phyloP scores from a whole-genome alignment of 2,329 filamentous ascomycete species.

The Exophiala xenobiotica region DNA sequence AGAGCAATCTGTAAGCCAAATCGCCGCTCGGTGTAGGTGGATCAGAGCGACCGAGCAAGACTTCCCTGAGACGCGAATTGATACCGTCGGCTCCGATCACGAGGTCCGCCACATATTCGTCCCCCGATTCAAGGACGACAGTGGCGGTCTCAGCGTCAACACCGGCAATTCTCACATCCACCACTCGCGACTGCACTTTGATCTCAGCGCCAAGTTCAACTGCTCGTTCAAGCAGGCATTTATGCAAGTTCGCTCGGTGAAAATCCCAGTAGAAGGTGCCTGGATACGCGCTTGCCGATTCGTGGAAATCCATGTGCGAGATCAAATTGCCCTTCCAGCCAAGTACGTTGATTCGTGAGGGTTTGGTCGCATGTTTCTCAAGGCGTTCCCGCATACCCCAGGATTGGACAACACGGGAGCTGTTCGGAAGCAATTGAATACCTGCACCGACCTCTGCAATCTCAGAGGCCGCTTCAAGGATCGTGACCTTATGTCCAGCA shows the following conservation, averaged over 20 bases:
- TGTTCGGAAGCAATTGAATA: constrained; percentile 40
- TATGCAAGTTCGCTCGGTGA: constrained; percentile 52
- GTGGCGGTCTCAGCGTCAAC: constrained; percentile 30
- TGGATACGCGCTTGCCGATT: constrained; percentile 33
- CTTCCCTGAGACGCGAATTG: constrained; percentile 45
- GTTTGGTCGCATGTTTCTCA: constrained; percentile 33
- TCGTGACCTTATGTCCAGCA: constrained; percentile 26
- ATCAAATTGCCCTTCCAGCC: constrained; percentile 30
- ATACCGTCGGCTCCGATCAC: constrained; percentile 52
- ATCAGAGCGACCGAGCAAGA: constrained; percentile 44
- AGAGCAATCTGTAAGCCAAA: constrained; percentile 55
- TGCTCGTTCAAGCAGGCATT: constrained; percentile 43
- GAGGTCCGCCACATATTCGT: constrained; percentile 38
- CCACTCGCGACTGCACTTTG: constrained; percentile 31
- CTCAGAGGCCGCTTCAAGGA: constrained; percentile 37
- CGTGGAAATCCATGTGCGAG: constrained; percentile 37
- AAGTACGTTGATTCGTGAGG: constrained; percentile 32
- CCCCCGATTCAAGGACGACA: constrained; percentile 37
- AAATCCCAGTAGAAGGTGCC: constrained; percentile 47
- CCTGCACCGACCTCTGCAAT: constrained; percentile 42
- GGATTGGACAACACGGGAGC: constrained; percentile 19
- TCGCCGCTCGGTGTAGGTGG: constrained; percentile 55
- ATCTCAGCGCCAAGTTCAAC: constrained; percentile 41
- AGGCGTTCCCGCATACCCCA: constrained; percentile 13
- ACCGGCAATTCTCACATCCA: constrained; percentile 19